A percentile compares a stretch with the other conserved stretches of the same genome.
phyloP scores from a whole-genome alignment of 148 eudicot species.

The Rhododendron kiyosumense region DNA sequence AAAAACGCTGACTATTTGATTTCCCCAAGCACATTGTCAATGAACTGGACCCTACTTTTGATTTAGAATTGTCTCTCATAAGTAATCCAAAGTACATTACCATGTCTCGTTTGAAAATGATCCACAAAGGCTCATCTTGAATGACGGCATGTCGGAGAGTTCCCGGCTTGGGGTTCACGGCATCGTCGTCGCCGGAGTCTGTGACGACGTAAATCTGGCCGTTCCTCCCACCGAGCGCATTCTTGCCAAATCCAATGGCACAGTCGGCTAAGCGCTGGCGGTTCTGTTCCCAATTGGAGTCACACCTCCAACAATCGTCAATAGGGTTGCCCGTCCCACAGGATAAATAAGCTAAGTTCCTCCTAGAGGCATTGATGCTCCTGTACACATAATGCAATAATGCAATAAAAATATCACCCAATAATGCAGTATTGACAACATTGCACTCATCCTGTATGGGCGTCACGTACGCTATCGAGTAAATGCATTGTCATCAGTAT shows the following conservation, averaged over 20 bases:
- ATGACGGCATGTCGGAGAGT: constrained; percentile 26
- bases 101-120: constrained; percentile 35
- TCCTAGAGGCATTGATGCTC: constrained; percentile 23
- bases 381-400: too few relatives aligned
- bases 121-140: constrained; percentile 30
- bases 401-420: too few relatives aligned
- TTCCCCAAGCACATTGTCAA: neutral
- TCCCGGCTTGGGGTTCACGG: constrained; percentile 27
- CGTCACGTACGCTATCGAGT: neutral
- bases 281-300: constrained; percentile 15
- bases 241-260: constrained; percentile 30
- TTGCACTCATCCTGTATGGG: neutral
- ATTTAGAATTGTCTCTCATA: neutral
- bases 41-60: neutral
- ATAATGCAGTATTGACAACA: neutral
- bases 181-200: constrained; percentile 19
- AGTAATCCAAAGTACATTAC: constrained; percentile 10
- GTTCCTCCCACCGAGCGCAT: constrained; percentile 21
- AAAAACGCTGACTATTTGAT: neutral
- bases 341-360: constrained; percentile 17
- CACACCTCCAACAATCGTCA: constrained; percentile 28
- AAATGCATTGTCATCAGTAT: neutral
- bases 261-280: constrained; percentile 30
- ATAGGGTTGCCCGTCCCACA: constrained; percentile 28
- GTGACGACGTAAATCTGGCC: constrained; percentile 23